Evolutionary conservation across 768 basidiomycete species (phyloP).

Genomic region (Boletus reticuloceps): DNA sequence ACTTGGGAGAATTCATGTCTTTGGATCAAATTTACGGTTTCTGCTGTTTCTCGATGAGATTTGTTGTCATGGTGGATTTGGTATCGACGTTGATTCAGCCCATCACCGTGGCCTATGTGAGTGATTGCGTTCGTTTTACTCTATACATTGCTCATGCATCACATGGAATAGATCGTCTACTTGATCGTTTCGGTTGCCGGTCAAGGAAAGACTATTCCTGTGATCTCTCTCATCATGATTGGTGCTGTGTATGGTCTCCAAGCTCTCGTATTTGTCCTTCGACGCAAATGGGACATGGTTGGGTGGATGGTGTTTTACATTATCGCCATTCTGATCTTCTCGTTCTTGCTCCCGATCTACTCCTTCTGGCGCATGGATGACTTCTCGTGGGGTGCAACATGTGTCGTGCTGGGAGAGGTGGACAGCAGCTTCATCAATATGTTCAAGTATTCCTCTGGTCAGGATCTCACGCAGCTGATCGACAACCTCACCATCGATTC

Average conservation of each 20-base stretch:
- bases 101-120: conserved; percentile 85
- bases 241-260: conserved; percentile 94
- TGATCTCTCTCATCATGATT: conserved; percentile 87
- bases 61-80: conserved; percentile 95
- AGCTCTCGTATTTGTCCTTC: conserved; percentile 85
- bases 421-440: too few relatives aligned
- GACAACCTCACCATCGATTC: too few relatives aligned
- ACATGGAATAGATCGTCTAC: conserved; percentile 65
- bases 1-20: conserved; percentile 90
- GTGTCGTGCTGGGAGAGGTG: conserved; percentile 91
- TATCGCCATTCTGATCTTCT: conserved; percentile 89
- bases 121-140: conserved; percentile 30
- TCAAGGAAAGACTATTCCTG: conserved; percentile 65
- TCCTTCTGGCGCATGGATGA: conserved; percentile 99
- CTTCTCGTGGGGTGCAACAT: conserved; percentile 94
- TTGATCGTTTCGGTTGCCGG: conserved; percentile 79
- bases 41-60: conserved; percentile 99
- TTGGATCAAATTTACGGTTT: conserved; percentile 91
- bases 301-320: conserved; percentile 98
- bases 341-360: conserved; percentile 89
- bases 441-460: too few relatives aligned
- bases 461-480: too few relatives aligned
- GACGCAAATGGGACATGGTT: conserved; percentile 98
- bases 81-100: conserved; percentile 83
- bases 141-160: conserved; percentile 3